These are phyloP conservation scores for Amyloporia xantha DNA, from an alignment of 768 basidiomycete species.

Conservation along the genomic window DNA sequence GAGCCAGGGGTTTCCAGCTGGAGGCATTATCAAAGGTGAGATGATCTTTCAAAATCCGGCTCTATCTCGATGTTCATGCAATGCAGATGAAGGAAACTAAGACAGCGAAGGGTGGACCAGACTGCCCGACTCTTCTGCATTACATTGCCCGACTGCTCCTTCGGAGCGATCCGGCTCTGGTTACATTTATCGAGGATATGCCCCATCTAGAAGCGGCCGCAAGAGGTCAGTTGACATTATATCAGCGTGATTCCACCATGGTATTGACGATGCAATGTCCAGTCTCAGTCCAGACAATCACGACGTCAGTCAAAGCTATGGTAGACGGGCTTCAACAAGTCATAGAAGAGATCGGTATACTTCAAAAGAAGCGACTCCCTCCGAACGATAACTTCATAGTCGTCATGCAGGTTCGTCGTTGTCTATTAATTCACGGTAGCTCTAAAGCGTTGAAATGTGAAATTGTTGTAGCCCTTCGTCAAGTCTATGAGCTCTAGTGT, in stretches of 20 bases:
- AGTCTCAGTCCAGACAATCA: constrained; percentile 72
- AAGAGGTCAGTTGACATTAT: constrained; percentile 44
- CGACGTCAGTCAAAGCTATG: constrained; percentile 53
- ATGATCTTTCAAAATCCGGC: background rate
- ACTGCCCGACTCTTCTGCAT: constrained; percentile 87
- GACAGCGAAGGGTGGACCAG: constrained; percentile 56
- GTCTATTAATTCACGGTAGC: background rate
- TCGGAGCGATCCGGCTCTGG: constrained; percentile 55
- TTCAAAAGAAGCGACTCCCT: constrained; percentile 24
- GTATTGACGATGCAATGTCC: background rate
- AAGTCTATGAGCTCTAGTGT: constrained; percentile 44
- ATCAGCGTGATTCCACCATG: background rate
- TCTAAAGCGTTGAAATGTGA: background rate
- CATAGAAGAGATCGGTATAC: constrained; percentile 47
- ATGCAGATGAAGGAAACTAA: constrained; percentile 76
- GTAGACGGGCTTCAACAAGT: constrained; percentile 51
- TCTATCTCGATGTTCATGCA: background rate
- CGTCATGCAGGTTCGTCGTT: constrained; percentile 58
- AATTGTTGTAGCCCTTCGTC: constrained; percentile 29
- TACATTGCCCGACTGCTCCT: constrained; percentile 76
- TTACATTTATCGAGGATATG: constrained; percentile 74
- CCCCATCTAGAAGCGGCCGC: constrained; percentile 80
- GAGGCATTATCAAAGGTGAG: constrained; percentile 75
- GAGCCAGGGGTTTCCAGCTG: constrained; percentile 79
- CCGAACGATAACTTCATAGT: constrained; percentile 54